phyloP scores from a whole-genome alignment of 306 rosid species.

The Acacia acuminata region DNA sequence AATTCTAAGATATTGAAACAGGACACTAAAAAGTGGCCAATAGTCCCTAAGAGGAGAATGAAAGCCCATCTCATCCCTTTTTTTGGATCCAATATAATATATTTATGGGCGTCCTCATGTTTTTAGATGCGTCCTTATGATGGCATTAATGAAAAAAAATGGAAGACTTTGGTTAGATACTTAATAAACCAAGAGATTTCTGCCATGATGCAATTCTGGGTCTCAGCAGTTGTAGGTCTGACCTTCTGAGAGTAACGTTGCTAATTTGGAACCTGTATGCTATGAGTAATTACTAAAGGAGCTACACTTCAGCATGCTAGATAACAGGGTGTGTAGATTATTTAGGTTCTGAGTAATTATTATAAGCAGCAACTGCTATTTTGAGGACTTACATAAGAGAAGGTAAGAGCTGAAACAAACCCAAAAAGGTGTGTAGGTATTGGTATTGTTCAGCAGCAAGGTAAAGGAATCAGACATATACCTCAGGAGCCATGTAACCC shows the following conservation, averaged over 20 bases:
- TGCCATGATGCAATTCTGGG: neutral
- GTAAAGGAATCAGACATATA: constrained; percentile 58
- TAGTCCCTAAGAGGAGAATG: neutral
- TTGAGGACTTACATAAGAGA: neutral
- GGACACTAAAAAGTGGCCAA: neutral
- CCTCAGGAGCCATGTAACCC: constrained; percentile 99
- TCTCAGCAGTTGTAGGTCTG: neutral
- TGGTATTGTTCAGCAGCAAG: neutral
- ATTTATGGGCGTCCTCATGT: neutral
- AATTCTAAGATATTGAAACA: neutral
- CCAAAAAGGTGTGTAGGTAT: constrained; percentile 6
- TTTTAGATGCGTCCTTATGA: neutral
- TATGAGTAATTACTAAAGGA: neutral
- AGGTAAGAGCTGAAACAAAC: constrained; percentile 23
- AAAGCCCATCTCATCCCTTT: neutral
- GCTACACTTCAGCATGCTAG: constrained; percentile 6
- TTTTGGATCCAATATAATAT: neutral
- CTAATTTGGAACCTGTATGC: neutral
- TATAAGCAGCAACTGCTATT: neutral
- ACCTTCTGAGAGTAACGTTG: neutral
- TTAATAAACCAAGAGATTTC: neutral
- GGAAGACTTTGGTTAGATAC: neutral
- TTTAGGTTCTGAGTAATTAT: constrained; percentile 20
- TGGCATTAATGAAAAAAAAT: neutral
- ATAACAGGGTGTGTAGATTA: neutral